Conservation (phyloP, 495 filamentous ascomycete genomes). For the Terfezia boudieri region DNA sequence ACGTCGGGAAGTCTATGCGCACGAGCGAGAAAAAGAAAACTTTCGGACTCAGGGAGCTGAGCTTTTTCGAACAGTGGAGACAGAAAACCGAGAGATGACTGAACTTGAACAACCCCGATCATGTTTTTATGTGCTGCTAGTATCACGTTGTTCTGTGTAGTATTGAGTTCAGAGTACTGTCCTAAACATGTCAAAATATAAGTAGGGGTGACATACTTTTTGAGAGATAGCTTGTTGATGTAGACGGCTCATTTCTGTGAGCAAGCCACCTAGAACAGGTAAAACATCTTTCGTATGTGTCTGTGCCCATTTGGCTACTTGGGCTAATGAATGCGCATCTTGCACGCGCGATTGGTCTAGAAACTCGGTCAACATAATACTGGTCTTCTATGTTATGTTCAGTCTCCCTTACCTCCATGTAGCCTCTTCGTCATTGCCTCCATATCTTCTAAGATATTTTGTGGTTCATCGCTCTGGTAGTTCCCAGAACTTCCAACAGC, state of each 20-base stretch:
- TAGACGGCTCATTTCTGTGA: slow-evolving; percentile 51
- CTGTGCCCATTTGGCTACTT: slow-evolving; percentile 67
- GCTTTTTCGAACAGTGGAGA: slow-evolving; percentile 46
- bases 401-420: slow-evolving; percentile 25
- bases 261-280: slow-evolving; percentile 51
- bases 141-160: slow-evolving; percentile 30
- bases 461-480: slow-evolving; percentile 22
- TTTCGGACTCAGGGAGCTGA: slow-evolving; percentile 39
- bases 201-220: slow-evolving; percentile 14
- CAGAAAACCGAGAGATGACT: slow-evolving; percentile 44
- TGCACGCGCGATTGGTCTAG: slow-evolving; percentile 44
- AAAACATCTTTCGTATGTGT: slow-evolving; percentile 69
- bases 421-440: slow-evolving; percentile 69
- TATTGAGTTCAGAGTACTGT: no score
- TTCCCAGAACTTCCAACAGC: background rate
- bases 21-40: slow-evolving; percentile 51
- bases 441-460: slow-evolving; percentile 56
- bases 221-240: slow-evolving; percentile 42
- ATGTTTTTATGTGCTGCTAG: slow-evolving; percentile 44
- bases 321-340: slow-evolving; percentile 44
- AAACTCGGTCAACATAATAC: slow-evolving; percentile 32
- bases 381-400: background rate
- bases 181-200: background rate
- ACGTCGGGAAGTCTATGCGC: slow-evolving; percentile 62
- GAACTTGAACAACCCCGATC: slow-evolving; percentile 56